Evolutionary conservation across 306 rosid genomes (phyloP).

Genomic region (Potentilla sterilis): DNA sequence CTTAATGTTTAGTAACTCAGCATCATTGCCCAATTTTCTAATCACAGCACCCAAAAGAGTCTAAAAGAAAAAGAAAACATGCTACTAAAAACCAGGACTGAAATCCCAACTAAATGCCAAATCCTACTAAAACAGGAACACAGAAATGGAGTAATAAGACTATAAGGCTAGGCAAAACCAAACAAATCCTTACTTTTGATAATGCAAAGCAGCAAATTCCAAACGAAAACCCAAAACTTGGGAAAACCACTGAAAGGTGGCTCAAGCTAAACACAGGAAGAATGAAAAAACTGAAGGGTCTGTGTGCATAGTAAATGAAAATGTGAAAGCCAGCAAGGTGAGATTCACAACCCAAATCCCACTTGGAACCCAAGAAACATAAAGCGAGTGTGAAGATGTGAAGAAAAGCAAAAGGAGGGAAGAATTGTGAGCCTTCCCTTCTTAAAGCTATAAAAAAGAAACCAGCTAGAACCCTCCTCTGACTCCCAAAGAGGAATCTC

Average conservation of each 20-base stretch:
- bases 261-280: slow-evolving; percentile 19
- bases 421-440: slow-evolving; percentile 45
- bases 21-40: slow-evolving; percentile 3
- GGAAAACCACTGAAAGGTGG: slow-evolving; percentile 24
- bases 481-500: slow-evolving; percentile 46
- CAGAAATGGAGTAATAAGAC: background rate
- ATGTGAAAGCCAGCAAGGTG: slow-evolving; percentile 24
- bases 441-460: slow-evolving; percentile 42
- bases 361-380: slow-evolving; percentile 57
- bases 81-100: slow-evolving; percentile 20
- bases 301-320: slow-evolving; percentile 21
- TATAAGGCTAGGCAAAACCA: slow-evolving; percentile 3
- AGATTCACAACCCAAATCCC: slow-evolving; percentile 41
- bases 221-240: slow-evolving; percentile 8
- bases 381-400: slow-evolving; percentile 60
- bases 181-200: slow-evolving; percentile 12
- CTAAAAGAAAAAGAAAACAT: background rate
- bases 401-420: slow-evolving; percentile 36
- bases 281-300: slow-evolving; percentile 25
- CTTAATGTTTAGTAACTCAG: background rate
- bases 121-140: background rate
- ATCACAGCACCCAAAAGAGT: slow-evolving; percentile 12
- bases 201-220: background rate
- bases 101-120: slow-evolving; percentile 12
- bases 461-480: slow-evolving; percentile 27